Evolutionary conservation across 2,329 filamentous ascomycete species (phyloP).

Genomic region (Thelonectria rubi): DNA sequence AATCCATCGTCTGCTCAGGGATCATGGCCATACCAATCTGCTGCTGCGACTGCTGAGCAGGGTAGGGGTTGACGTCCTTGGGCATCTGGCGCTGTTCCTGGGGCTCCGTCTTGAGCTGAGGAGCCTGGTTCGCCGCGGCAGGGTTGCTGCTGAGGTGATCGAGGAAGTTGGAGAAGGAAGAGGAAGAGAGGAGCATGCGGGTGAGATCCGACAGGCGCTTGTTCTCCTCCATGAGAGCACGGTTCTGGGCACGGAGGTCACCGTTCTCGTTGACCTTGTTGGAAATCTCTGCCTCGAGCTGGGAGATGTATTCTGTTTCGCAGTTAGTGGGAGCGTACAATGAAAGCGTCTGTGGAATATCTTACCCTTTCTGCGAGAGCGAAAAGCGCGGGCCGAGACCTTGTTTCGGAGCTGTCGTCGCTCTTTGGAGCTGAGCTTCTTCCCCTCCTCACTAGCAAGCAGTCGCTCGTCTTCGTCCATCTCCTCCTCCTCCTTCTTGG

Average conservation of each 20-base stretch:
- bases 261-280: constrained; percentile 84
- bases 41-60: constrained; percentile 63
- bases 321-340: constrained; percentile 28
- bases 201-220: constrained; percentile 79
- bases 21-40: constrained; percentile 86
- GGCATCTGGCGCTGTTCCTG: constrained; percentile 61
- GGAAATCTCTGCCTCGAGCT: constrained; percentile 90
- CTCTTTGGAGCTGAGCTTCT: constrained; percentile 99
- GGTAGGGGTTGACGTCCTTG: constrained; percentile 74
- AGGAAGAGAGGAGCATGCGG: constrained; percentile 82
- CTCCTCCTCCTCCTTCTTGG: constrained; percentile 94
- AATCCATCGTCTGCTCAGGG: constrained; percentile 80
- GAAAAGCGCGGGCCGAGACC: constrained; percentile 96
- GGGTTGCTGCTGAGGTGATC: constrained; percentile 73
- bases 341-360: constrained; percentile 14
- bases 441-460: constrained; percentile 95
- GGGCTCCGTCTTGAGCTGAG: constrained; percentile 52
- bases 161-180: constrained; percentile 84
- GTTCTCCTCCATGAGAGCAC: constrained; percentile 84
- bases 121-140: constrained; percentile 51
- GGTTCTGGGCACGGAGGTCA: constrained; percentile 83
- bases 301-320: constrained; percentile 86
- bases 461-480: constrained; percentile 98
- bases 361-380: constrained; percentile 96
- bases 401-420: constrained; percentile 98